phyloP scores from a whole-genome alignment of 257 asterid genomes.

The Parsonsia alboflavescens region DNA sequence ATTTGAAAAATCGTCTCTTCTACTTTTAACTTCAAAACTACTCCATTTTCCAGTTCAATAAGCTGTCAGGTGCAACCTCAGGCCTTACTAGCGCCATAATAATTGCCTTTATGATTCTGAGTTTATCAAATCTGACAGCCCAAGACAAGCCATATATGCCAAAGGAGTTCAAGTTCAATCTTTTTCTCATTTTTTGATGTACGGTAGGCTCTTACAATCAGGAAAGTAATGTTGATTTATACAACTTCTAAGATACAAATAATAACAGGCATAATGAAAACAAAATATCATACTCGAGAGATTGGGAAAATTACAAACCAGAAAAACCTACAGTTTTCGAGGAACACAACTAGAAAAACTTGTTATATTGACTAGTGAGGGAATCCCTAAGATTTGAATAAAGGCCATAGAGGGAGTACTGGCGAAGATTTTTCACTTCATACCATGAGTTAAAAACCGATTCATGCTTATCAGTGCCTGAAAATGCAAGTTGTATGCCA shows the following conservation, averaged over 20 bases:
- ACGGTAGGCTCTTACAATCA: background rate
- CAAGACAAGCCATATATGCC: background rate
- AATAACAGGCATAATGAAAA: background rate
- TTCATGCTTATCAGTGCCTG: conserved; percentile 87
- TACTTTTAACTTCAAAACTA: no score
- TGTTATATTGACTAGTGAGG: conserved; percentile 70
- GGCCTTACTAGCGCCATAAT: no score
- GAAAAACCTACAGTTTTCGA: conserved; percentile 14
- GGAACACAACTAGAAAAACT: conserved; percentile 35
- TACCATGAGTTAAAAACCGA: conserved; percentile 93
- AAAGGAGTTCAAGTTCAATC: no score
- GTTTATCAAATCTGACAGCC: background rate
- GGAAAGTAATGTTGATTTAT: background rate
- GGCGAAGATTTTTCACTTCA: conserved; percentile 88
- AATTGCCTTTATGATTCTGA: no score
- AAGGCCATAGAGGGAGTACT: conserved; percentile 77
- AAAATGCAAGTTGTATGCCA: conserved; percentile 83
- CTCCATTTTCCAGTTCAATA: no score
- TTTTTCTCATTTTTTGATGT: no score
- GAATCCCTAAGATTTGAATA: conserved; percentile 78
- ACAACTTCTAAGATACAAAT: conserved; percentile 2
- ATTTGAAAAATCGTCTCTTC: no score
- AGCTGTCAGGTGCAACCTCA: no score
- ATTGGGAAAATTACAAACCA: conserved; percentile 19
- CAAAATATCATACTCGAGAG: background rate